Evolutionary conservation across 2,329 filamentous ascomycete species (phyloP), one percentile per base, ranked within the genome.

Genomic region (Arthrocladium fulminans): DNA sequence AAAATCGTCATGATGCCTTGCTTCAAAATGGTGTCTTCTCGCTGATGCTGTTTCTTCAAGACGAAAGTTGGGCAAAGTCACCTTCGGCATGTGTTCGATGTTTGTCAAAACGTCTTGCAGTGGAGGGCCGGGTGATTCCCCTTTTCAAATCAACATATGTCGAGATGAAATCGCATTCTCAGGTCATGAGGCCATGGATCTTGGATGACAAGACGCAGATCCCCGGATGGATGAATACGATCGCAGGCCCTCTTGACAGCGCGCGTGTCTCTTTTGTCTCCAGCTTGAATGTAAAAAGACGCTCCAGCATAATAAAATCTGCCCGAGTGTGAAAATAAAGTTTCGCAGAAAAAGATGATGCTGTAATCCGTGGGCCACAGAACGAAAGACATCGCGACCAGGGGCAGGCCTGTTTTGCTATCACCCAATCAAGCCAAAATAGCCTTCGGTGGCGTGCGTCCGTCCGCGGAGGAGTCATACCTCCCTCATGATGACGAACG

Each of bases 1-100:
- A 52, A 41, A 24, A 43, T 55, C 10, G 53, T 50, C 55, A 57
- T 57, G 20, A 42, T 52, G 45, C 22, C 25, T 12, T 10, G 4
- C 9, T 20, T 17, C 3, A 42, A 15, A 6, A 12, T 15, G 8
- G 22, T n/a, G 3, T 24, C 20, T 13, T 4, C 19, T 12, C 20
- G 22, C 39, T 42, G 6, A 35, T 35, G n/a, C 5, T 5, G n/a
- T 15, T 35, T 6, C 32, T 8, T 15, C n/a, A n/a, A n/a, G n/a
- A 29, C 27, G 13, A 8, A 25, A 42, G 3, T 25, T 10, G 13
- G 3, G 7, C 24, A 25, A 12, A 25, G 22, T 42, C 13, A 9
- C 13, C 6, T 15, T n/a, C 7, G 32, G 17, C 32, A 35, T 15
- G 32, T 35, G 32, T 15, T 8, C 32, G n/a, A 42, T 4, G 19